These are phyloP conservation scores for Phanerodontia chrysosporium DNA, from an alignment of 768 basidiomycete genomes.

Conservation along the genomic window DNA sequence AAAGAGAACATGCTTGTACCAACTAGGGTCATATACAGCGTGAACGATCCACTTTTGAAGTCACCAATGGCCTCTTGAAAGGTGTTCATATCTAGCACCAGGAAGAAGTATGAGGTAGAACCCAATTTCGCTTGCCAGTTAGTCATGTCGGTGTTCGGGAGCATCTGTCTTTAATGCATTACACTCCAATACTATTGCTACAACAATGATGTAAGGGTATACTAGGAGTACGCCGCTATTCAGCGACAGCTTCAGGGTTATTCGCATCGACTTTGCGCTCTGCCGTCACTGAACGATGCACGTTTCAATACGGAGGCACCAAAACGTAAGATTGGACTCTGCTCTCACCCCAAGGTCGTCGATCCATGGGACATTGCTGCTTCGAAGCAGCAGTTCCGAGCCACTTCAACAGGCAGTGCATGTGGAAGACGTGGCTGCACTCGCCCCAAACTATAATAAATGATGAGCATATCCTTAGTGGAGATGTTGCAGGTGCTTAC, in stretches of 20 bases:
- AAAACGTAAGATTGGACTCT: not conserved
- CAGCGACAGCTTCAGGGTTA: no score
- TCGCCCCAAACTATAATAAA: conserved; percentile 83
- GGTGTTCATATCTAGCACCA: no score
- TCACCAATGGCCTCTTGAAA: no score
- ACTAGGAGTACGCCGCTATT: not conserved
- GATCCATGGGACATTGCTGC: conserved; percentile 98
- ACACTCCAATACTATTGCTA: not conserved
- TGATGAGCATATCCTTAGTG: conserved; percentile 3
- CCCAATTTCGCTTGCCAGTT: no score
- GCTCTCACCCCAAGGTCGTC: conserved; percentile 82
- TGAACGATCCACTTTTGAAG: conserved; percentile 34
- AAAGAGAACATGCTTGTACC: conserved; percentile 34
- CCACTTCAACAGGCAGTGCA: conserved; percentile 99
- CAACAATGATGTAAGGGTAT: not conserved
- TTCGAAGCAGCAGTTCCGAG: conserved; percentile 85
- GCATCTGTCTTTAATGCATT: no score
- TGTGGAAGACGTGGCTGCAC: conserved; percentile 96
- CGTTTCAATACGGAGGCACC: not conserved
- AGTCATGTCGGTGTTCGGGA: no score
- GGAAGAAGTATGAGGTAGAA: no score
- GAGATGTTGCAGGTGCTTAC: conserved; percentile 41
- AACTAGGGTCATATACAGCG: conserved; percentile 37
- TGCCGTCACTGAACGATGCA: conserved; percentile 39
- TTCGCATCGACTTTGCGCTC: conserved; percentile 40